Conservation (phyloP, 176 grass and related monocot species). For the Oryza officinalis region DNA sequence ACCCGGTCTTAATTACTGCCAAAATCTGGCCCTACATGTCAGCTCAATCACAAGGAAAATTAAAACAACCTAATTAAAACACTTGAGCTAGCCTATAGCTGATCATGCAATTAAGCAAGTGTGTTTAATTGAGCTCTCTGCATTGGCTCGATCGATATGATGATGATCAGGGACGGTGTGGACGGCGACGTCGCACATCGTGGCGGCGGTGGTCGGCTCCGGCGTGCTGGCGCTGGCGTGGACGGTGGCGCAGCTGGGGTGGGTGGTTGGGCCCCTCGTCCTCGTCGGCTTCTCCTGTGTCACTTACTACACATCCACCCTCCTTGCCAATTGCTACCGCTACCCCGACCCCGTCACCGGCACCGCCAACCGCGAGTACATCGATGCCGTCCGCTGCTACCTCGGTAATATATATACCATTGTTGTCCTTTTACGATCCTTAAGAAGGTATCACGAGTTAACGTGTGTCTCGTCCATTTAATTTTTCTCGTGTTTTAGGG, state of each 20-base stretch:
- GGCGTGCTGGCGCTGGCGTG: conserved; percentile 88
- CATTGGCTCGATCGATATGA: background rate
- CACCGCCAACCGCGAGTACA: conserved; percentile 68
- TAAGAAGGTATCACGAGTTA: too few species aligned
- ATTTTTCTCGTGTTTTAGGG: conserved; percentile 26
- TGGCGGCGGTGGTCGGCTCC: conserved; percentile 83
- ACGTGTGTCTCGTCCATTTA: too few species aligned
- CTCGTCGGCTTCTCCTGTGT: conserved; percentile 76
- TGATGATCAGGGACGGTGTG: conserved; percentile 75
- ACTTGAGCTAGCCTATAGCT: background rate
- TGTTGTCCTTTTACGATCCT: too few species aligned
- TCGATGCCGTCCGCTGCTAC: conserved; percentile 85
- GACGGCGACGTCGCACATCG: conserved; percentile 90
- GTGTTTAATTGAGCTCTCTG: too few species aligned
- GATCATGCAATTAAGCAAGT: background rate
- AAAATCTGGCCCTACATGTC: background rate
- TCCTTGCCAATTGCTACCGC: conserved; percentile 90
- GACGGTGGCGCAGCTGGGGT: conserved; percentile 93
- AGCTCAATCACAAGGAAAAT: background rate
- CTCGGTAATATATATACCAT: conserved; percentile 43
- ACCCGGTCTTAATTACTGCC: background rate
- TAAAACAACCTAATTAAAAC: background rate
- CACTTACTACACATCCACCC: conserved; percentile 89
- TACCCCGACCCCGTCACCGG: conserved; percentile 80
- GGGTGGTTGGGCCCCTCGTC: conserved; percentile 72